phyloP scores from a whole-genome alignment of 2,329 filamentous ascomycete genomes.

The Venturia carpophila region DNA sequence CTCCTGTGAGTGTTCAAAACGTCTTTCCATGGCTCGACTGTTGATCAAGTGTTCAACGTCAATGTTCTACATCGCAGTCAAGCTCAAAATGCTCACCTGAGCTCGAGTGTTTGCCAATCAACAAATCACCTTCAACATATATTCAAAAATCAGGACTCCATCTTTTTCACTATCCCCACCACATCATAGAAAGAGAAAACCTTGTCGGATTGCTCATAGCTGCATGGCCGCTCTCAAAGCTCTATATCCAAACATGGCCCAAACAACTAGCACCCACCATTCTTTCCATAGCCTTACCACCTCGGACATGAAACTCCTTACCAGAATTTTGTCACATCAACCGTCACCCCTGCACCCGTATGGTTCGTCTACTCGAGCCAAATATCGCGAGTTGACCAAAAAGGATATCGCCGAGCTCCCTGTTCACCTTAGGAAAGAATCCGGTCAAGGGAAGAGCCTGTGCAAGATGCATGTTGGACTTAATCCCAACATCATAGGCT shows the following conservation, averaged over 20 bases:
- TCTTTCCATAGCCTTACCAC: slow-evolving; percentile 3
- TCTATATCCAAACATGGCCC: slow-evolving; percentile 9
- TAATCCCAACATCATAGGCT: background rate
- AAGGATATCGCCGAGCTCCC: slow-evolving; percentile 14
- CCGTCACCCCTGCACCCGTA: background rate
- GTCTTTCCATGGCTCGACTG: background rate
- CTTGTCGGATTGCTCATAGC: background rate
- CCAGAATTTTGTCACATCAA: slow-evolving; percentile 9
- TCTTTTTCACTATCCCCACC: background rate
- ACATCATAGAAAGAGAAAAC: background rate
- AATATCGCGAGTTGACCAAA: slow-evolving; percentile 11
- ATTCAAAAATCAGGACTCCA: background rate
- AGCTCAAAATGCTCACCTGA: slow-evolving; percentile 4
- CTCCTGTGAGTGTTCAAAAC: background rate
- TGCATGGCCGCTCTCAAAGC: slow-evolving; percentile 11
- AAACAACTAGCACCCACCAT: background rate
- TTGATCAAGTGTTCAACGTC: background rate
- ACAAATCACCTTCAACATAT: background rate
- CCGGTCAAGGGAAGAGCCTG: background rate
- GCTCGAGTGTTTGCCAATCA: slow-evolving; percentile 6
- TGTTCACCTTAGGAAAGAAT: slow-evolving; percentile 9
- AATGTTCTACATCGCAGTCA: background rate
- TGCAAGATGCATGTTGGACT: slow-evolving; percentile 14
- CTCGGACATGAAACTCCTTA: slow-evolving; percentile 6
- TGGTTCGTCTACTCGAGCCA: background rate